Conservation (phyloP, 192 early-diverging fungal species). For the Obelidium mucronatum region DNA sequence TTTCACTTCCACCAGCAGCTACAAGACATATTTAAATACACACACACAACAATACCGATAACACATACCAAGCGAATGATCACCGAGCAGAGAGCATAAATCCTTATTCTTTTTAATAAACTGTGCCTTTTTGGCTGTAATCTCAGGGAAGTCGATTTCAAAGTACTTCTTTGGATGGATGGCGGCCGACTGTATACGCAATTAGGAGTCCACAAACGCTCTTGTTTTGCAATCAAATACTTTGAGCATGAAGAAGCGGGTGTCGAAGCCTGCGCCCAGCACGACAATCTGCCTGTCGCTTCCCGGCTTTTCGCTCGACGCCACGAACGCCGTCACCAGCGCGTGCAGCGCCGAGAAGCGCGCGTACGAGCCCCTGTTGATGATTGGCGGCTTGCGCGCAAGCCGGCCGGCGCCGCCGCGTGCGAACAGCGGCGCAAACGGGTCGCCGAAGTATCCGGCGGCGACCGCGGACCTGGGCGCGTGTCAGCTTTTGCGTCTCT, state of each 20-base stretch:
- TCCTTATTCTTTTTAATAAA: constrained; percentile 61
- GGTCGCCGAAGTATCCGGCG: constrained; percentile 83
- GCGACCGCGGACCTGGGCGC: constrained; percentile 75
- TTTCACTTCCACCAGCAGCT: constrained; percentile 70
- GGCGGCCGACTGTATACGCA: constrained; percentile 32
- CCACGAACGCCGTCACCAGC: constrained; percentile 71
- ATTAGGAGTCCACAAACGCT: not conserved
- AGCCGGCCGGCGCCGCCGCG: not conserved
- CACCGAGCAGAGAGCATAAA: constrained; percentile 47
- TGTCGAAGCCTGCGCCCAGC: constrained; percentile 92
- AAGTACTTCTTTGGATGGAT: constrained; percentile 66
- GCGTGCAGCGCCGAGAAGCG: constrained; percentile 74
- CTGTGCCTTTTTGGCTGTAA: constrained; percentile 79
- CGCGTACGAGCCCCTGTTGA: constrained; percentile 90
- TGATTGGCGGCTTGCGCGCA: constrained; percentile 79
- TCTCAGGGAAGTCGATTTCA: constrained; percentile 94
- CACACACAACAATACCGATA: not conserved
- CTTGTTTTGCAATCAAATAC: constrained; percentile 32
- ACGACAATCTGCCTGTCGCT: constrained; percentile 80
- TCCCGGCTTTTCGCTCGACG: constrained; percentile 8
- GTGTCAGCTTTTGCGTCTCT: not conserved
- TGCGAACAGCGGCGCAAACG: constrained; percentile 64
- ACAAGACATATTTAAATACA: not conserved
- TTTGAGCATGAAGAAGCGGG: constrained; percentile 85
- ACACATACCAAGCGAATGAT: constrained; percentile 43